phyloP scores from a whole-genome alignment of 1,284 basidiomycete genomes.

The Malassezia restricta region DNA sequence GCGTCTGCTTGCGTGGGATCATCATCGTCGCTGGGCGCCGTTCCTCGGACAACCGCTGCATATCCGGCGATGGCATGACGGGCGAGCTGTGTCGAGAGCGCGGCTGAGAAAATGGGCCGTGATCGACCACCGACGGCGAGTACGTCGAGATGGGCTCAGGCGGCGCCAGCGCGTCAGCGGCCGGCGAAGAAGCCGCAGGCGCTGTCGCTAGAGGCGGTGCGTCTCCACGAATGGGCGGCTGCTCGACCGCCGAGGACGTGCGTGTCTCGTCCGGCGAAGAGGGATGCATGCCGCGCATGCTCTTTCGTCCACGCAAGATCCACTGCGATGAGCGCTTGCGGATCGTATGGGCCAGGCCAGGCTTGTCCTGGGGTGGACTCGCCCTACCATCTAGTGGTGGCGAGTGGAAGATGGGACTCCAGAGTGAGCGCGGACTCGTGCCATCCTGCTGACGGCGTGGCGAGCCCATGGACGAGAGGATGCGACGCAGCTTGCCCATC shows the following conservation, averaged over 20 bases:
- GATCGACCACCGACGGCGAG: neutral
- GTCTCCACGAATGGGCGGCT: neutral
- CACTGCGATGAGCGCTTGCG: conserved; percentile 11
- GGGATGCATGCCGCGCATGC: neutral
- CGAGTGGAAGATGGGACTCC: neutral
- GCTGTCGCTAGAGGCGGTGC: neutral
- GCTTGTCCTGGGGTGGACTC: neutral
- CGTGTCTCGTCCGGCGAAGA: neutral
- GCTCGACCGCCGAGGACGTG: neutral
- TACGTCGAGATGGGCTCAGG: neutral
- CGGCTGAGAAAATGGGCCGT: neutral
- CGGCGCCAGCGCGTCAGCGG: too few relatives aligned
- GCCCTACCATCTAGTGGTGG: neutral
- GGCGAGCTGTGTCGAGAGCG: neutral
- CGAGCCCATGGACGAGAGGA: conserved; percentile 1
- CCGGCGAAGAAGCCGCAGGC: too few relatives aligned
- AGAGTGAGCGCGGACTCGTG: neutral
- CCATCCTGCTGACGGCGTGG: neutral
- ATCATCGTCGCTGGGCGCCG: neutral
- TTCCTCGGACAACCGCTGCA: neutral
- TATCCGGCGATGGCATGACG: neutral
- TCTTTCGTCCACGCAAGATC: conserved; percentile 10
- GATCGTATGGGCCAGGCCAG: neutral
- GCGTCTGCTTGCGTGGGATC: neutral
- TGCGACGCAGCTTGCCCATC: neutral